Evolutionary conservation across 805 yeast species (phyloP).

Genomic region (Schwanniomyces pseudopolymorphus): DNA sequence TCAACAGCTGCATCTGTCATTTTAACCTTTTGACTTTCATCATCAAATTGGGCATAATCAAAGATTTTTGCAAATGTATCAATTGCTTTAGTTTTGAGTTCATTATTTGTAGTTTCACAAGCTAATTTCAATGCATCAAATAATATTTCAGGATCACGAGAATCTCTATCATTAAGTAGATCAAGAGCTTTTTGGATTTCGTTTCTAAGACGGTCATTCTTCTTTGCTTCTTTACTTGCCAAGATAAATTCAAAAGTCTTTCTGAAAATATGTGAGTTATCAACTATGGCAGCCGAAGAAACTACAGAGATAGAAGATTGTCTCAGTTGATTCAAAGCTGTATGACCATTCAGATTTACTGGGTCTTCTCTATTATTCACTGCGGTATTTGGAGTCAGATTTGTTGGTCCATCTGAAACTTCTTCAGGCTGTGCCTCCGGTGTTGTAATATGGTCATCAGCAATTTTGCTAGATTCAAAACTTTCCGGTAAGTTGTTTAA

Average conservation of each 20-base stretch:
- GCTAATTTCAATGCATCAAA: conserved; percentile 78
- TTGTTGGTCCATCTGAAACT: background rate
- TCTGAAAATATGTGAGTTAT: conserved; percentile 36
- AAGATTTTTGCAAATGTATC: conserved; percentile 86
- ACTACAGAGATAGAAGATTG: background rate
- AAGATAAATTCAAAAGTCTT: conserved; percentile 59
- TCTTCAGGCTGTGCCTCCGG: background rate
- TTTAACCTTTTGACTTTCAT: conserved; percentile 52
- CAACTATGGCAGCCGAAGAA: conserved; percentile 19
- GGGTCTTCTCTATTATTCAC: background rate
- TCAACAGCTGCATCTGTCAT: conserved; percentile 81
- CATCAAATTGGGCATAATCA: conserved; percentile 77
- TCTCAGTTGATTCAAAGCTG: background rate
- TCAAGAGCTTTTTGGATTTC: conserved; percentile 43
- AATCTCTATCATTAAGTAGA: conserved; percentile 35
- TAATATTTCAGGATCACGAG: conserved; percentile 51
- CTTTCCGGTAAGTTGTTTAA: background rate
- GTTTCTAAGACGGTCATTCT: conserved; percentile 40
- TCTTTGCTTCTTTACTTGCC: conserved; percentile 60
- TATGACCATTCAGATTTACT: background rate
- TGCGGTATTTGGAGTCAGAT: background rate
- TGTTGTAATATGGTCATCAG: too few species aligned
- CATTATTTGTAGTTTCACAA: conserved; percentile 66
- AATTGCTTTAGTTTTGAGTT: conserved; percentile 69
- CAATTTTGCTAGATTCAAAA: background rate